phyloP scores from a whole-genome alignment of 1,284 basidiomycete genomes.

The Phlebopus sp. region DNA sequence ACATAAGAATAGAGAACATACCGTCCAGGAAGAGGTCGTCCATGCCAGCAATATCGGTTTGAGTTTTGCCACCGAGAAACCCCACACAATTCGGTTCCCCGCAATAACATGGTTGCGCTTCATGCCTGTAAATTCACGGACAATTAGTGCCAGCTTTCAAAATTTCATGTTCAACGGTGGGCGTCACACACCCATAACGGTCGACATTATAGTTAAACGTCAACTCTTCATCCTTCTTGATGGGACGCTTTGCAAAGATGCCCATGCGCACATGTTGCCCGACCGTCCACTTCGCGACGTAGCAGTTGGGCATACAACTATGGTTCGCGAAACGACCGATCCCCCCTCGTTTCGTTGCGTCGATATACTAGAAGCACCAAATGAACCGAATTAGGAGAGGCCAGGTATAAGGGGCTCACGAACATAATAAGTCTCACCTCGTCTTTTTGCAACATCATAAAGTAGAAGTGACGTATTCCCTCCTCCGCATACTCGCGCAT shows the following conservation, averaged over 20 bases:
- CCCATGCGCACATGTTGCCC: slow-evolving; percentile 94
- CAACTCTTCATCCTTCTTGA: slow-evolving; percentile 86
- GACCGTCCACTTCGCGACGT: slow-evolving; percentile 99
- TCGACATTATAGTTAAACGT: slow-evolving; percentile 99
- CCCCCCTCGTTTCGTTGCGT: slow-evolving; percentile 96
- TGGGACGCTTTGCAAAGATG: slow-evolving; percentile 89
- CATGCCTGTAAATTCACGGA: slow-evolving; percentile 59
- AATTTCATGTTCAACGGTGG: background rate
- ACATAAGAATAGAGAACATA: slow-evolving; percentile 33
- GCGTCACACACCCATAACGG: slow-evolving; percentile 82
- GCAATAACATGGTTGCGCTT: slow-evolving; percentile 94
- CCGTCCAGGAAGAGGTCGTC: slow-evolving; percentile 95
- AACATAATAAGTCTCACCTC: slow-evolving; percentile 57
- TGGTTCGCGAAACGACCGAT: slow-evolving; percentile 98
- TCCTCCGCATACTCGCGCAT: slow-evolving; percentile 94
- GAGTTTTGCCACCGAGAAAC: slow-evolving; percentile 96
- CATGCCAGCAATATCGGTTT: slow-evolving; percentile 93
- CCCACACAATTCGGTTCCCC: slow-evolving; percentile 96
- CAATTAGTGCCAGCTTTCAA: background rate
- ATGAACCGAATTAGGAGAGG: slow-evolving; percentile 2
- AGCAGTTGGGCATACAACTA: slow-evolving; percentile 97
- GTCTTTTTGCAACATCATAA: slow-evolving; percentile 99
- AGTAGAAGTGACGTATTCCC: slow-evolving; percentile 97
- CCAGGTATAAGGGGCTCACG: background rate
- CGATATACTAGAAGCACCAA: slow-evolving; percentile 72